Conservation (phyloP, 345 rosid genomes). For the Bruguiera parviflora region DNA sequence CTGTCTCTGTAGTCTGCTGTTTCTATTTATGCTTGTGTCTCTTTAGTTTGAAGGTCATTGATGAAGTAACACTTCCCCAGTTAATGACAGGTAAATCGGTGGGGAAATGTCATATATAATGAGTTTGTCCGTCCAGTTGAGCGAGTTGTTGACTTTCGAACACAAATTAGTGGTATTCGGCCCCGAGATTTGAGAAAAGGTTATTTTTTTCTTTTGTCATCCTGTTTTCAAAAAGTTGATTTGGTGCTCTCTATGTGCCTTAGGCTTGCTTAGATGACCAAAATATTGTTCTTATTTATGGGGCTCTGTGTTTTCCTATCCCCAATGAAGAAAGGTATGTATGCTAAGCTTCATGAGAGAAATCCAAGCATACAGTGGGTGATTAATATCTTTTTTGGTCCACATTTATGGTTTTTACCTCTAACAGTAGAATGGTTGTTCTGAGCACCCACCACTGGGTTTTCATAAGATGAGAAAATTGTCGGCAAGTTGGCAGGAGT, state of each 20-base stretch:
- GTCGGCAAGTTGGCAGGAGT: no score
- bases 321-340: no score
- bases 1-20: background rate
- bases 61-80: slow-evolving; percentile 5
- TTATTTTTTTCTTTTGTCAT: slow-evolving; percentile 22
- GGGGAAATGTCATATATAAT: slow-evolving; percentile 87
- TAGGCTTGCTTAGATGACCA: background rate
- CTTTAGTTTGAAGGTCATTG: background rate
- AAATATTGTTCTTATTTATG: no score
- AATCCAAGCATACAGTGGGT: no score
- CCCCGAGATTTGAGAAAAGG: slow-evolving; percentile 81
- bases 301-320: no score
- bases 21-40: no score
- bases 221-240: background rate
- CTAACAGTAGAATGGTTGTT: no score
- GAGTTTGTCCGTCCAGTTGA: slow-evolving; percentile 96
- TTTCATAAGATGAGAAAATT: no score
- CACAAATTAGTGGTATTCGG: slow-evolving; percentile 86
- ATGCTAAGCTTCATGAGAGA: no score
- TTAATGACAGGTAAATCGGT: slow-evolving; percentile 71
- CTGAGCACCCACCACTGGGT: no score
- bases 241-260: background rate
- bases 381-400: no score
- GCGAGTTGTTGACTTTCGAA: slow-evolving; percentile 81
- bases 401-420: no score